phyloP scores from a whole-genome alignment of 2,329 filamentous ascomycete species.

The Esteya vermicola region DNA sequence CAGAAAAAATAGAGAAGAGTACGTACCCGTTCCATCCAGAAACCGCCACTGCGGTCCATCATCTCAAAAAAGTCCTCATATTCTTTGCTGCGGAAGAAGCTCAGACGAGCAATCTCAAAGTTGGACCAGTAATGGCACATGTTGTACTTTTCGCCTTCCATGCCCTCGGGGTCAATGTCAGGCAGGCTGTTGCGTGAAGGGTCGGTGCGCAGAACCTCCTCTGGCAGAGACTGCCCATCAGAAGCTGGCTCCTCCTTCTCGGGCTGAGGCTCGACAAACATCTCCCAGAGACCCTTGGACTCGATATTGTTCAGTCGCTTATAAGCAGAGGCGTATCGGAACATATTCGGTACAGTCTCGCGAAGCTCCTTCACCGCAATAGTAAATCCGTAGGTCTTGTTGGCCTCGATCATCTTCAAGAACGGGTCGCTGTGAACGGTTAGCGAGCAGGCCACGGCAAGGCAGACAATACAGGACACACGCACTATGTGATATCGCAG shows the following conservation, averaged over 20 bases:
- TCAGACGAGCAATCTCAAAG: conserved; percentile 89
- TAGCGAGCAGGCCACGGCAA: neutral
- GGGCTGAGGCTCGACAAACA: conserved; percentile 81
- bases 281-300: conserved; percentile 92
- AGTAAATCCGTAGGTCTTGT: conserved; percentile 98
- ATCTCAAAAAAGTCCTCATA: conserved; percentile 98
- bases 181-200: conserved; percentile 56
- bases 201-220: conserved; percentile 68
- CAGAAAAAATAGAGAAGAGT: neutral
- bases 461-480: conserved; percentile 5
- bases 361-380: conserved; percentile 97
- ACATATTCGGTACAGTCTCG: conserved; percentile 97
- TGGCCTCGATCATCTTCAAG: conserved; percentile 79
- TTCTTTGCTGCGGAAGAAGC: conserved; percentile 93
- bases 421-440: conserved; percentile 63
- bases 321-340: conserved; percentile 96
- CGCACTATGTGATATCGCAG: conserved; percentile 96
- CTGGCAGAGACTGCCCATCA: conserved; percentile 54
- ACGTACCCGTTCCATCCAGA: conserved; percentile 93
- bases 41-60: conserved; percentile 96
- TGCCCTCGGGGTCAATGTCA: conserved; percentile 76
- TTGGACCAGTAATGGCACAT: conserved; percentile 99
- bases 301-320: conserved; percentile 83
- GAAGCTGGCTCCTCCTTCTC: conserved; percentile 40
- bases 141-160: conserved; percentile 98